Conservation (phyloP, 441 rosid species). For the Dalechampia spathulata region DNA sequence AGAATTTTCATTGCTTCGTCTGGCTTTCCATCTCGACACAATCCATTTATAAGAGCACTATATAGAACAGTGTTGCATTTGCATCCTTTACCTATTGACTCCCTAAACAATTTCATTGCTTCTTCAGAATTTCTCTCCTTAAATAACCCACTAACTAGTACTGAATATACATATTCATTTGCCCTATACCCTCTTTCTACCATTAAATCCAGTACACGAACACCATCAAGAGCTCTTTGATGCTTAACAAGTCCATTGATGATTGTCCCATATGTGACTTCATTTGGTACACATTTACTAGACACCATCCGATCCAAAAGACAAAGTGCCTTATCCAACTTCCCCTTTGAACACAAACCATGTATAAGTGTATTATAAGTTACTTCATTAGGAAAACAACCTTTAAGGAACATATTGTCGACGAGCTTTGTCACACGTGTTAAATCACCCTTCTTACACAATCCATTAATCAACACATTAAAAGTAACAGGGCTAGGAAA, state of each 20-base stretch:
- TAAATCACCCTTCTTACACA: constrained; percentile 81
- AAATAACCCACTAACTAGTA: constrained; percentile 6
- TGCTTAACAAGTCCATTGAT: constrained; percentile 81
- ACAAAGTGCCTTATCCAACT: constrained; percentile 76
- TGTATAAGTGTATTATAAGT: constrained; percentile 89
- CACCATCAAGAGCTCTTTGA: constrained; percentile 54
- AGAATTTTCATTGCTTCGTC: constrained; percentile 58
- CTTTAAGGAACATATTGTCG: constrained; percentile 91
- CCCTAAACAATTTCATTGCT: constrained; percentile 56
- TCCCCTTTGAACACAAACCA: constrained; percentile 76
- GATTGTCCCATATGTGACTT: constrained; percentile 72
- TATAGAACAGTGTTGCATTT: constrained; percentile 53
- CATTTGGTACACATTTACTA: constrained; percentile 65
- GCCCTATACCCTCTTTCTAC: constrained; percentile 7
- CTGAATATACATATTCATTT: constrained; percentile 3
- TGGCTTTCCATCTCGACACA: constrained; percentile 61
- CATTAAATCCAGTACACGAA: constrained; percentile 31
- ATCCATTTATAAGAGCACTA: constrained; percentile 68
- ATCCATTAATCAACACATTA: constrained; percentile 76
- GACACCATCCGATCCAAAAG: constrained; percentile 76
- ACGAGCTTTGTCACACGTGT: constrained; percentile 70
- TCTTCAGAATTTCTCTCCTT: constrained; percentile 35
- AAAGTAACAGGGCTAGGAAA: constrained; percentile 58
- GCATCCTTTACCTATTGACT: constrained; percentile 49
- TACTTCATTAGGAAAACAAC: constrained; percentile 67